Percentiles rank a stretch among this genome's conserved stretches.
phyloP scores from a whole-genome alignment of 306 rosid genomes.

The Delonix regia region DNA sequence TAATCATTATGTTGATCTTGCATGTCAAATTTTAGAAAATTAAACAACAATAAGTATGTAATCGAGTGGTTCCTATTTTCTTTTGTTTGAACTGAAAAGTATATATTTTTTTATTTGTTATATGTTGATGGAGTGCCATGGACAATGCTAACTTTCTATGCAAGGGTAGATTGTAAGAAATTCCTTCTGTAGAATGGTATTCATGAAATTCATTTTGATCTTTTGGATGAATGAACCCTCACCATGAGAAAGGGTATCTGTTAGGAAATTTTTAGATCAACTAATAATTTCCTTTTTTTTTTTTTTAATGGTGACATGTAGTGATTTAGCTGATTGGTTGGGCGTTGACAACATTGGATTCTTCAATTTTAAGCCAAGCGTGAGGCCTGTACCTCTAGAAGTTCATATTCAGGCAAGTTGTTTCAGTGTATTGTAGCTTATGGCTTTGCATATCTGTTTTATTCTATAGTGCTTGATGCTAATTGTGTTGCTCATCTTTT shows the following conservation, averaged over 20 bases:
- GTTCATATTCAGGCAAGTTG: slow-evolving; percentile 96
- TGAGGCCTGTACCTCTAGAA: slow-evolving; percentile 95
- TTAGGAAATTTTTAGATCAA: slow-evolving; percentile 22
- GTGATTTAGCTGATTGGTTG: slow-evolving; percentile 98
- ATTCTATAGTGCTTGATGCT: slow-evolving; percentile 5
- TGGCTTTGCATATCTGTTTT: background rate
- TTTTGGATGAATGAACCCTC: background rate
- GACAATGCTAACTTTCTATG: background rate
- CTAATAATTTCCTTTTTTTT: slow-evolving; percentile 14
- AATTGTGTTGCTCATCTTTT: too few species aligned
- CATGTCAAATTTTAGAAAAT: too few species aligned
- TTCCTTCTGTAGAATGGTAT: background rate
- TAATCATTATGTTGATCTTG: too few species aligned
- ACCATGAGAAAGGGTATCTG: background rate
- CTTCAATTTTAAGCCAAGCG: slow-evolving; percentile 98
- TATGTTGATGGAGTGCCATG: background rate
- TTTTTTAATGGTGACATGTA: slow-evolving; percentile 39
- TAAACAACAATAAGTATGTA: too few species aligned
- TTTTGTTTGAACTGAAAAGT: too few species aligned
- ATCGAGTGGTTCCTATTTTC: too few species aligned
- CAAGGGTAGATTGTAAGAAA: background rate
- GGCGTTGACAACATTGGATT: slow-evolving; percentile 94
- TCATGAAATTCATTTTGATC: background rate
- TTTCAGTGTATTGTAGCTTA: slow-evolving; percentile 34
- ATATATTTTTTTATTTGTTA: too few species aligned